Evolutionary conservation across 768 basidiomycete genomes (phyloP), one percentile per base, ranked within the genome.

Genomic region (Polyporus arcularius): DNA sequence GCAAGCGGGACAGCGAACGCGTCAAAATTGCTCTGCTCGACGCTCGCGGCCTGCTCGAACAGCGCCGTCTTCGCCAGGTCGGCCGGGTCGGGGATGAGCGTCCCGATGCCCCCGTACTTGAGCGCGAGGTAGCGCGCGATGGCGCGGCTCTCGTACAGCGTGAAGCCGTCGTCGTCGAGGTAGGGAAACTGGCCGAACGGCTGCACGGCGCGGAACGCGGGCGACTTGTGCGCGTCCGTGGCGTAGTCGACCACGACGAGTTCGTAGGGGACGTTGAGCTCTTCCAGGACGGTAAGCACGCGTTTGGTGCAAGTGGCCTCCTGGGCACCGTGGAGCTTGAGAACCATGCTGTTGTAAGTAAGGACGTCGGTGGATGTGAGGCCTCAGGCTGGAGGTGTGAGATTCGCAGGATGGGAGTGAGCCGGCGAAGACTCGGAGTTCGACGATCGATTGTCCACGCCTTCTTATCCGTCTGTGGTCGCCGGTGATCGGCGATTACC

Each of bases 181-280:
- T 79, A 84, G 2, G 86, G 86, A 32, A 87, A 75, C 65, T 84
- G 82, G n/a, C 85, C 84, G 65, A 87, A 88, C 0, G 90, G 89
- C 63, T 91, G 86, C 47, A 76, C 72, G 41, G 70, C 66, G 21
- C 80, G 21, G 73, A 72, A 82, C 8, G 67, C 77, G 0, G 80
- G 67, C 0, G 68, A 4, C 69, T 85, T 87, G 43, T 86, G 82
- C 64, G 79, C 76, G 16, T 62, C 63, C 50, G 77, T 78, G 46
- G 49, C 2, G 21, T 83, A 55, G 65, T 86, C 73, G 62, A 88
- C 57, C 3, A 46, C 8, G 41, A 80, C 60, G 49, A 87, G 66
- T 61, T 83, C 80, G 70, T 82, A 89, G 0, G 84, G 80, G 4
- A 89, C 74, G 2, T 78, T 65, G 65, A 82, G 82, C 71, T 89